These are phyloP conservation scores for Wallacemonas collosoma DNA, from an alignment of 208 protist species.

Conservation along the genomic window DNA sequence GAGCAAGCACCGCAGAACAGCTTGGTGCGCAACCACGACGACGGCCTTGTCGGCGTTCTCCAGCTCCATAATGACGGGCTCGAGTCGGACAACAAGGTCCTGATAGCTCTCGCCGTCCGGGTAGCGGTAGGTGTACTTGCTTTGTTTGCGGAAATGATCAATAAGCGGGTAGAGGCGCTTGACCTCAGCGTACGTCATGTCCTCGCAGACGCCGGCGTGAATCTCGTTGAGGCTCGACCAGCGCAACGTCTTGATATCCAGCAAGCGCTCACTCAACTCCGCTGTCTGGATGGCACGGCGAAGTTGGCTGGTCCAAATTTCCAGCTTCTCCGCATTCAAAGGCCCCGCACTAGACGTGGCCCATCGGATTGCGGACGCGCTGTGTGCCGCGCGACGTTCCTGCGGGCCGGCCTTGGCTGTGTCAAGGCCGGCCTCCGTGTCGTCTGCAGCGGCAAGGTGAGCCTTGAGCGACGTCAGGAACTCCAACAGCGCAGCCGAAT, in stretches of 20 bases:
- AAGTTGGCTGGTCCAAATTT: constrained; percentile 89
- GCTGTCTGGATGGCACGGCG: constrained; percentile 86
- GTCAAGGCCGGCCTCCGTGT: not conserved
- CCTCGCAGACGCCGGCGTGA: constrained; percentile 88
- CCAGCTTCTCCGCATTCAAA: constrained; percentile 36
- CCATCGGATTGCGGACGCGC: not conserved
- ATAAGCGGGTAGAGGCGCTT: constrained; percentile 73
- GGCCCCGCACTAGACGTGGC: not conserved
- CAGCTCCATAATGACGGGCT: constrained; percentile 92
- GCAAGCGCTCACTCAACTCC: constrained; percentile 55
- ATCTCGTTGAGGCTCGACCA: constrained; percentile 91
- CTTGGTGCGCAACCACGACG: constrained; percentile 86
- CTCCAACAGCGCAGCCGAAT: constrained; percentile 63
- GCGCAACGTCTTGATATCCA: constrained; percentile 74
- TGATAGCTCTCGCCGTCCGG: constrained; percentile 90
- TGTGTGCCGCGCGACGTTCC: not conserved
- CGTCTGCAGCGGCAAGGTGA: constrained; percentile 29
- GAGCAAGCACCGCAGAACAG: constrained; percentile 81
- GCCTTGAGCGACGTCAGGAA: constrained; percentile 79
- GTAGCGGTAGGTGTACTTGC: constrained; percentile 91
- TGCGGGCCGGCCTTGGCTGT: not conserved
- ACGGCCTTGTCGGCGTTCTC: constrained; percentile 85
- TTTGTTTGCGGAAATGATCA: constrained; percentile 68
- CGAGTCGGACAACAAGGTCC: constrained; percentile 83
- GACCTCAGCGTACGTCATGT: constrained; percentile 86